Evolutionary conservation across 1,139 yeast species (phyloP).

Genomic region (Fermentozyma sake): DNA sequence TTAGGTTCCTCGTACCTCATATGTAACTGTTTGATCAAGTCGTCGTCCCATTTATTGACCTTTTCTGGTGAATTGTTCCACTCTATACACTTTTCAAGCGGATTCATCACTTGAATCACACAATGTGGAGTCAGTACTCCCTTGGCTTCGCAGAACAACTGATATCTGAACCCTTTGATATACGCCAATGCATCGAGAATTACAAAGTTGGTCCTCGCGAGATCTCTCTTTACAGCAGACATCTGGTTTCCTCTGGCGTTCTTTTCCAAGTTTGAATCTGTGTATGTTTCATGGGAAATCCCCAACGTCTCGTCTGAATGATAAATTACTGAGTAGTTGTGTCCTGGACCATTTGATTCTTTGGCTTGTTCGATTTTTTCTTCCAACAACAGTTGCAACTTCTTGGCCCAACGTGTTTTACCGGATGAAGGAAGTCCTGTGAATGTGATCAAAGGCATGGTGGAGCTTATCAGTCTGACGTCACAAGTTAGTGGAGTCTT

Average conservation of each 20-base stretch:
- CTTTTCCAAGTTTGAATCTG: slow-evolving; percentile 70
- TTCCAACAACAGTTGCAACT: slow-evolving; percentile 46
- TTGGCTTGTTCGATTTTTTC: slow-evolving; percentile 40
- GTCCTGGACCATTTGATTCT: slow-evolving; percentile 39
- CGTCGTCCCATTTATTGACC: slow-evolving; percentile 58
- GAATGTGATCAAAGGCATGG: slow-evolving; percentile 80
- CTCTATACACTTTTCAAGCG: slow-evolving; percentile 54
- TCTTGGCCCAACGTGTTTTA: slow-evolving; percentile 68
- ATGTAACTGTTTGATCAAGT: slow-evolving; percentile 60
- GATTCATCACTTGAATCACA: slow-evolving; percentile 72
- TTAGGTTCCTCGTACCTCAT: slow-evolving; percentile 95
- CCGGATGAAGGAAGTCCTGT: slow-evolving; percentile 89
- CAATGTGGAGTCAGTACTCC: slow-evolving; percentile 79
- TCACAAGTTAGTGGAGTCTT: too few species aligned
- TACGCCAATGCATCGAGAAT: slow-evolving; percentile 83
- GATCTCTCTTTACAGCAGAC: slow-evolving; percentile 81
- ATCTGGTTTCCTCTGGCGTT: slow-evolving; percentile 79
- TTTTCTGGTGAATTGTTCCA: slow-evolving; percentile 45
- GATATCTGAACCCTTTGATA: slow-evolving; percentile 94
- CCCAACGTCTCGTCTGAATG: slow-evolving; percentile 80
- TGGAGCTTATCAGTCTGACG: too few species aligned
- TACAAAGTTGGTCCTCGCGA: slow-evolving; percentile 66
- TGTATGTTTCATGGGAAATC: slow-evolving; percentile 62
- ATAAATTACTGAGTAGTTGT: slow-evolving; percentile 55
- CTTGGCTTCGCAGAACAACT: slow-evolving; percentile 89